These are phyloP conservation scores for Phytophthora litchii DNA, from an alignment of 352 stramenopile species.

Conservation along the genomic window DNA sequence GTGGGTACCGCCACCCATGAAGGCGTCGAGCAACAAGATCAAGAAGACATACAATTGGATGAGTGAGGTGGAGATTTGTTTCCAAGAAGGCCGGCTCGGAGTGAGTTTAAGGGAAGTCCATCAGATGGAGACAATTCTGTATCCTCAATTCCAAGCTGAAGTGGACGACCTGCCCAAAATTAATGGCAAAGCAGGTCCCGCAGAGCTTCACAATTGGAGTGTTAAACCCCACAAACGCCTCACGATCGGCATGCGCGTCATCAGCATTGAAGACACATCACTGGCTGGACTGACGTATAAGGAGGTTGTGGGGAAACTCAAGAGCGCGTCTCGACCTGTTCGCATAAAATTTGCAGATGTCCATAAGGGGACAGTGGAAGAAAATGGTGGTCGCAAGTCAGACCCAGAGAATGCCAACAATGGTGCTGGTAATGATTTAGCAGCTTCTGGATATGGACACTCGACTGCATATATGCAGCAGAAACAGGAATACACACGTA, in stretches of 20 bases:
- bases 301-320: slow-evolving; percentile 80
- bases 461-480: slow-evolving; percentile 78
- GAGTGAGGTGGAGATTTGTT: slow-evolving; percentile 86
- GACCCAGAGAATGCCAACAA: slow-evolving; percentile 27
- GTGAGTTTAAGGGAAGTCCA: slow-evolving; percentile 82
- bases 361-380: slow-evolving; percentile 77
- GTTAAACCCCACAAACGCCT: slow-evolving; percentile 83
- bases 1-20: slow-evolving; percentile 65
- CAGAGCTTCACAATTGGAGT: slow-evolving; percentile 91
- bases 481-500: slow-evolving; percentile 81
- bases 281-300: slow-evolving; percentile 84
- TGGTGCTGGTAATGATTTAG: slow-evolving; percentile 11
- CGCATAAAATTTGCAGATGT: slow-evolving; percentile 85
- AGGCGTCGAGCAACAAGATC: slow-evolving; percentile 27
- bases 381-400: slow-evolving; percentile 60
- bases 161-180: slow-evolving; percentile 89
- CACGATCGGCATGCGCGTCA: slow-evolving; percentile 86
- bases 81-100: slow-evolving; percentile 78
- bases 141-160: slow-evolving; percentile 88
- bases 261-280: slow-evolving; percentile 70
- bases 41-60: slow-evolving; percentile 81
- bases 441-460: slow-evolving; percentile 29
- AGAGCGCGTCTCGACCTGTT: slow-evolving; percentile 70
- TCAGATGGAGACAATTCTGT: slow-evolving; percentile 79
- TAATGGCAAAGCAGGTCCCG: slow-evolving; percentile 80